Evolutionary conservation across 768 basidiomycete genomes (phyloP).

Genomic region (Tricholoma terreum): DNA sequence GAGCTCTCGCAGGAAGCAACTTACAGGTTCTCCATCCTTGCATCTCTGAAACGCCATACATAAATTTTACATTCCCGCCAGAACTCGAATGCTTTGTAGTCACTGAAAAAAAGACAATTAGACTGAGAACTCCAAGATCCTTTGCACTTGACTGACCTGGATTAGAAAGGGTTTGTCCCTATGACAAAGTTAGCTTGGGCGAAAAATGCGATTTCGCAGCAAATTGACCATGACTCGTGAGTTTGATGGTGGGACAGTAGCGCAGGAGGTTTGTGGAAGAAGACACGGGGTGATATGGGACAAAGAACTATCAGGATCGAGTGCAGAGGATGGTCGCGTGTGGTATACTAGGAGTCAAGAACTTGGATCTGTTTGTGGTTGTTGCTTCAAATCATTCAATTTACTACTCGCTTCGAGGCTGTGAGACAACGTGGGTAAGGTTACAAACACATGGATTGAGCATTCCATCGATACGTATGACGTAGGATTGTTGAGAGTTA

Average conservation of each 20-base stretch:
- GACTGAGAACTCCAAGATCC: slow-evolving; percentile 5
- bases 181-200: slow-evolving; percentile 16
- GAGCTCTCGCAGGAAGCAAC: slow-evolving; percentile 32
- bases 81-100: slow-evolving; percentile 78
- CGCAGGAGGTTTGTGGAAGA: slow-evolving; percentile 8
- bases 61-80: slow-evolving; percentile 66
- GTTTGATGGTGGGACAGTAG: slow-evolving; percentile 5
- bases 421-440: too few relatives aligned
- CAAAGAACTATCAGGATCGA: slow-evolving; percentile 22
- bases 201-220: slow-evolving; percentile 5
- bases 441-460: slow-evolving; percentile 33
- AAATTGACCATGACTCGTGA: slow-evolving; percentile 30
- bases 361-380: slow-evolving; percentile 28
- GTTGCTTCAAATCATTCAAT: slow-evolving; percentile 17
- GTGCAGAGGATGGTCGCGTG: slow-evolving; percentile 35
- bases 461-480: too few relatives aligned
- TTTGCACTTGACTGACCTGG: slow-evolving; percentile 52
- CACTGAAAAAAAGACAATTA: slow-evolving; percentile 40
- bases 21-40: slow-evolving; percentile 98
- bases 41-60: slow-evolving; percentile 90
- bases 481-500: too few relatives aligned
- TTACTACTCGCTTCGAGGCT: too few relatives aligned
- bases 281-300: slow-evolving; percentile 10
- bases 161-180: slow-evolving; percentile 87
- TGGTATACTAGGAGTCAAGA: slow-evolving; percentile 20